Evolutionary conservation across 2,329 filamentous ascomycete species (phyloP).

Genomic region (Knufia fluminis): DNA sequence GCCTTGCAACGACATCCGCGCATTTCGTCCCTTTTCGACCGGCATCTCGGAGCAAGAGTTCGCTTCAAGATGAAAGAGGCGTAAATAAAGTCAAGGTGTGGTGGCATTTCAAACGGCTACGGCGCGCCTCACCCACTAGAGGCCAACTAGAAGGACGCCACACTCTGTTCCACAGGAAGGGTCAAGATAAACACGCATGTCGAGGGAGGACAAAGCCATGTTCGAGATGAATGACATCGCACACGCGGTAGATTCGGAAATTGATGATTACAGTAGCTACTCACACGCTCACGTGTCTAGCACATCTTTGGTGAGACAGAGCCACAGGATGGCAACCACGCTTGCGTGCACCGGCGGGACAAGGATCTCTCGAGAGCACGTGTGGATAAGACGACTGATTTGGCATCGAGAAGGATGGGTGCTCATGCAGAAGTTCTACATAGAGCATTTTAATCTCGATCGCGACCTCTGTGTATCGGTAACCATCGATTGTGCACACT

Average conservation of each 20-base stretch:
- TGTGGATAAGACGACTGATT: neutral
- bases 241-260: neutral
- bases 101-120: too few relatives aligned
- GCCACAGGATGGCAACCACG: neutral
- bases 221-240: neutral
- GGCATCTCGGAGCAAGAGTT: neutral
- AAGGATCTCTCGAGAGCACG: neutral
- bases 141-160: neutral
- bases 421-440: neutral
- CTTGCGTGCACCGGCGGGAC: neutral
- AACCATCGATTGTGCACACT: neutral
- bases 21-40: neutral
- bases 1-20: neutral
- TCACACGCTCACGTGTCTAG: neutral
- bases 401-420: neutral
- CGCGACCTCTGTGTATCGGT: neutral
- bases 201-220: neutral
- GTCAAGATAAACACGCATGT: neutral
- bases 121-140: neutral
- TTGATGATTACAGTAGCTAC: neutral
- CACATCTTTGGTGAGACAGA: neutral
- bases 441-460: too few relatives aligned
- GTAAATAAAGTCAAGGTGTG: neutral
- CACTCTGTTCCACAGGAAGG: neutral
- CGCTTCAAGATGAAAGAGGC: neutral